Evolutionary conservation across 371 early-diverging fungal genomes (phyloP), one percentile per base, ranked within the genome.

Genomic region (Lichtheimia corymbifera): DNA sequence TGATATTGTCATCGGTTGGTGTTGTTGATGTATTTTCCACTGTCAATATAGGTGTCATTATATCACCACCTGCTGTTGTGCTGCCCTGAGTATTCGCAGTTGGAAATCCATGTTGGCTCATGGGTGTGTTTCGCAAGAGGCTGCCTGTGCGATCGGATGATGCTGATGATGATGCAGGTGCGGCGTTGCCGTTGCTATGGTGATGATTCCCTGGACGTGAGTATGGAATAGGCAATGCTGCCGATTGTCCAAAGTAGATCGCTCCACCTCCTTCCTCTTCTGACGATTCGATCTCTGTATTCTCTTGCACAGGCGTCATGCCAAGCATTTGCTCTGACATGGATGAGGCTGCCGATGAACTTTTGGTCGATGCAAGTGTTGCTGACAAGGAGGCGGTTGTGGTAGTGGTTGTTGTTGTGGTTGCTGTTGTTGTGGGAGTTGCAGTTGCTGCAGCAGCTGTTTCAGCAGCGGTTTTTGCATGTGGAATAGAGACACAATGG

Each of bases 141-240:
- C 35, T 35, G 1, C 35, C 35, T 35, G 35, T 35, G 11, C 56
- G 66, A 3, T 66, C 64, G 5, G 67, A 61, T 30, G 64, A 66
- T 62, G 22, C 49, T 5, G 66, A 66, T 22, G 67, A 64, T 9
- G 68, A 59, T 6, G 62, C 57, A 25, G 24, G 35, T 35, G 35
- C 35, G 35, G 35, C 35, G 35, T 35, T 35, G 11, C 35, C 35
- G 35, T 35, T 35, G 35, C 35, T 35, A 35, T 35, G 35, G 11
- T 35, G 35, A 28, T 28, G 28, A 28, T 28, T 28, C 28, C 28
- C 28, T 40, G 53, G 59, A 6, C 47, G 56, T 11, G 50, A 45
- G 14, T 52, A 51, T 24, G 79, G 76, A 15, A 77, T 77, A 50
- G 77, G 74, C 15, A 72, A 55, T 17, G 76, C 76, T 25, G 67